Conservation (phyloP, 306 rosid species). For the Calophaca sinica region DNA sequence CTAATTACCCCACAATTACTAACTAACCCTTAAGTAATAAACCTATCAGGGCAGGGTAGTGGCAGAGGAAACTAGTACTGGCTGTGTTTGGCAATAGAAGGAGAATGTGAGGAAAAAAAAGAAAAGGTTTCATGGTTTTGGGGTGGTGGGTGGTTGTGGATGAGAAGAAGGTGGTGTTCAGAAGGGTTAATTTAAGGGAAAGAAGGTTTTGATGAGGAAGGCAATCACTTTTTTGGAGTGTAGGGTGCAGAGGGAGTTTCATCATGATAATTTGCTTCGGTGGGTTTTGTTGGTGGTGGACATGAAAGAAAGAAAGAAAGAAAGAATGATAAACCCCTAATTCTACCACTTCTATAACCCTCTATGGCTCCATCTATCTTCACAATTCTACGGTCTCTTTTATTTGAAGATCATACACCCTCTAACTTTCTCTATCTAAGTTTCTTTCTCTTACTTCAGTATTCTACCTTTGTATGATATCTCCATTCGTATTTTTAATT, state of each 20-base stretch:
- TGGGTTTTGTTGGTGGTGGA: constrained; percentile 85
- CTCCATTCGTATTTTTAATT: constrained; percentile 67
- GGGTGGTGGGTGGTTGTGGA: constrained; percentile 52
- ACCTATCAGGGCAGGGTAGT: constrained; percentile 45
- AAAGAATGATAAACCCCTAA: constrained; percentile 26
- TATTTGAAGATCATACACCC: constrained; percentile 39
- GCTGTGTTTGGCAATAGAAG: constrained; percentile 50
- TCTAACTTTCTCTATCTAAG: background rate
- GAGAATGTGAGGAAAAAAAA: constrained; percentile 56
- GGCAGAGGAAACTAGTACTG: constrained; percentile 51
- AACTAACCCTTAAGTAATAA: too few species aligned
- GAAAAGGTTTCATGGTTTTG: constrained; percentile 71
- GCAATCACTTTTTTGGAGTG: constrained; percentile 85
- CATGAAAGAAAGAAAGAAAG: constrained; percentile 48
- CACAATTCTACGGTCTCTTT: constrained; percentile 35
- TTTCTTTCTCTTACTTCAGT: constrained; percentile 50
- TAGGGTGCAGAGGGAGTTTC: constrained; percentile 86
- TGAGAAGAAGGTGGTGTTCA: constrained; percentile 53
- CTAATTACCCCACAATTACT: too few species aligned
- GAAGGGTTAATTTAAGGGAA: constrained; percentile 79
- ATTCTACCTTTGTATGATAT: constrained; percentile 78
- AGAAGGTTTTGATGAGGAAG: constrained; percentile 70
- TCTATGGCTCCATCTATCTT: background rate
- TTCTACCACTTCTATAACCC: constrained; percentile 18
- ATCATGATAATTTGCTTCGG: constrained; percentile 76